Conservation (phyloP, 352 stramenopile genomes). For the Globisporangium sylvaticum region DNA sequence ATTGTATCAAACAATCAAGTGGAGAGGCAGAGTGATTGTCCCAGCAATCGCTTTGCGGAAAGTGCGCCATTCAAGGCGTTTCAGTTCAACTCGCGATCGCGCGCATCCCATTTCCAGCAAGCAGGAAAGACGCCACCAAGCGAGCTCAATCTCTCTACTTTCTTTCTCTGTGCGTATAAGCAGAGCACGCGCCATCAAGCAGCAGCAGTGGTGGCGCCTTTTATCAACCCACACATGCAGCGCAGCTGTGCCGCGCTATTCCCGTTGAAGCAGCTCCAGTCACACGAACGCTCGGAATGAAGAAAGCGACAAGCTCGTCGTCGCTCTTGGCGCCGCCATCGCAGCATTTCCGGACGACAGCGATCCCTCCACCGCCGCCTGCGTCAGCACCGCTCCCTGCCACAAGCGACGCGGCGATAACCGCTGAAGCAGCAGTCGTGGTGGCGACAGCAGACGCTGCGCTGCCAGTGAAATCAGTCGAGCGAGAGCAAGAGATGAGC, state of each 20-base stretch:
- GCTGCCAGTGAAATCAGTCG: neutral
- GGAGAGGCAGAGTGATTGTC: slow-evolving; percentile 1
- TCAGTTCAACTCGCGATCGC: neutral
- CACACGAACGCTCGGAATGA: slow-evolving; percentile 9
- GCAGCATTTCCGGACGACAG: slow-evolving; percentile 1
- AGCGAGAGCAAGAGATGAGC: neutral
- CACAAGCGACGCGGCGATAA: neutral
- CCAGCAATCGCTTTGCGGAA: neutral
- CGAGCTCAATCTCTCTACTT: neutral
- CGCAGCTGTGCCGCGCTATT: neutral
- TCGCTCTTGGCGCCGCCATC: slow-evolving; percentile 14
- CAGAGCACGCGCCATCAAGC: neutral
- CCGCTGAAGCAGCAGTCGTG: neutral
- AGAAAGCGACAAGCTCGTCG: slow-evolving; percentile 8
- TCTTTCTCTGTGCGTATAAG: neutral
- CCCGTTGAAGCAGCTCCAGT: neutral
- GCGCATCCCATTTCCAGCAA: neutral
- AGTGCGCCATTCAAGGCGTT: neutral
- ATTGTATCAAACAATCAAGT: neutral
- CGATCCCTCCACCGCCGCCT: neutral
- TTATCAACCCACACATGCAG: neutral
- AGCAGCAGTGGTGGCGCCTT: neutral
- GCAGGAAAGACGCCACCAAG: neutral
- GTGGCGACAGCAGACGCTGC: neutral
- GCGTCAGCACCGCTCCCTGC: neutral